These are phyloP conservation scores for Hyphodiscus sp. DNA, from an alignment of 2,329 filamentous ascomycete genomes.

Conservation along the genomic window DNA sequence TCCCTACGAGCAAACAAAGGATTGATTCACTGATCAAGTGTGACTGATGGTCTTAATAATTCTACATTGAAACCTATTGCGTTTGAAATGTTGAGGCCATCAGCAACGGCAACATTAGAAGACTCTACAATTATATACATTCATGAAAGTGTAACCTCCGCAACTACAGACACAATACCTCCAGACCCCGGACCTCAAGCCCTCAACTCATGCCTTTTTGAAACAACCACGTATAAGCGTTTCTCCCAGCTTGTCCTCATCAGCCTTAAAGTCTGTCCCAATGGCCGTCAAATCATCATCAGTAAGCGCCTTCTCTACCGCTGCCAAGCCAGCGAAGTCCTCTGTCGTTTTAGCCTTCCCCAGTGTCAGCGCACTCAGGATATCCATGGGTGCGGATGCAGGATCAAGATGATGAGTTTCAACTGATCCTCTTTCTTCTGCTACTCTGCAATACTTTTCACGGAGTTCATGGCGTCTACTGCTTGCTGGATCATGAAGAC, in stretches of 20 bases:
- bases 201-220: background rate
- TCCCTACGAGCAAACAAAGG: no score
- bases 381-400: conserved; percentile 29
- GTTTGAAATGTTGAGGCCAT: no score
- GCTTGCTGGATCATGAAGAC: conserved; percentile 12
- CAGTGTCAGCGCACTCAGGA: conserved; percentile 18
- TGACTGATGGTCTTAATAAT: no score
- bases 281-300: conserved; percentile 2
- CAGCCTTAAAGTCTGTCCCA: conserved; percentile 2
- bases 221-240: background rate
- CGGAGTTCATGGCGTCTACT: conserved; percentile 23
- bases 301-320: conserved; percentile 1
- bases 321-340: conserved; percentile 3
- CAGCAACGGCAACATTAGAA: no score
- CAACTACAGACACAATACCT: no score
- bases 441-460: conserved; percentile 23
- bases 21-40: no score
- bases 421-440: conserved; percentile 17
- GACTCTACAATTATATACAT: no score
- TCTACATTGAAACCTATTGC: no score
- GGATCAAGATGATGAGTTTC: conserved; percentile 26
- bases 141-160: no score
- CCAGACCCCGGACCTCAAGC: no score
- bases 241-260: background rate
- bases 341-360: background rate